A percentile compares a stretch with the other conserved stretches of the same genome.
phyloP scores from a whole-genome alignment of 768 basidiomycete species.

The Lentinula edodes region DNA sequence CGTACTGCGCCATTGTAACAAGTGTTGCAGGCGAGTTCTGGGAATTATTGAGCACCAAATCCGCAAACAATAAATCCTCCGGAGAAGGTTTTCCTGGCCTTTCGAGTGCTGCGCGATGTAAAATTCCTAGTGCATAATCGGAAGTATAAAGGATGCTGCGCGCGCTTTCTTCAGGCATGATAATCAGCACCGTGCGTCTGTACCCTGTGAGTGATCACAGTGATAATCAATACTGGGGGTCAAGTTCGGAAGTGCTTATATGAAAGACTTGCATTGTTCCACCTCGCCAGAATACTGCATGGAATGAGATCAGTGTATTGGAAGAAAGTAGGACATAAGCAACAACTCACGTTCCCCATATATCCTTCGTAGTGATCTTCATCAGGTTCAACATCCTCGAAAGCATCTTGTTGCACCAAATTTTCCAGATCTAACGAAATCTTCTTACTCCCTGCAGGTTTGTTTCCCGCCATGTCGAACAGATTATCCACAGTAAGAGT shows the following conservation, averaged over 20 bases:
- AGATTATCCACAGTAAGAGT: constrained; percentile 19
- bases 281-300: constrained; percentile 17
- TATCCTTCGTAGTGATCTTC: constrained; percentile 34
- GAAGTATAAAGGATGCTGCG: constrained; percentile 12
- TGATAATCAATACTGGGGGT: too few relatives aligned
- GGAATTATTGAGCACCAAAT: not conserved
- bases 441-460: constrained; percentile 9
- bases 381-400: constrained; percentile 21
- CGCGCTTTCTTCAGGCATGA: constrained; percentile 20
- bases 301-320: not conserved
- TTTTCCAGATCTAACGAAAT: constrained; percentile 18
- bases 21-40: not conserved
- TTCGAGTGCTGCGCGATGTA: not conserved
- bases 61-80: not conserved
- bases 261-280: constrained; percentile 22
- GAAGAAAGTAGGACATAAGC: not conserved
- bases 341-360: constrained; percentile 30
- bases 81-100: not conserved
- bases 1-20: not conserved
- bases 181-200: constrained; percentile 24
- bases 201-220: constrained; percentile 15
- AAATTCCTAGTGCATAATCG: not conserved
- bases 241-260: too few relatives aligned
- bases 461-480: constrained; percentile 26
- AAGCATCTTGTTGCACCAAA: constrained; percentile 28